Conservation (phyloP, 176 grass and related monocot genomes). For the Panicum miliaceum region DNA sequence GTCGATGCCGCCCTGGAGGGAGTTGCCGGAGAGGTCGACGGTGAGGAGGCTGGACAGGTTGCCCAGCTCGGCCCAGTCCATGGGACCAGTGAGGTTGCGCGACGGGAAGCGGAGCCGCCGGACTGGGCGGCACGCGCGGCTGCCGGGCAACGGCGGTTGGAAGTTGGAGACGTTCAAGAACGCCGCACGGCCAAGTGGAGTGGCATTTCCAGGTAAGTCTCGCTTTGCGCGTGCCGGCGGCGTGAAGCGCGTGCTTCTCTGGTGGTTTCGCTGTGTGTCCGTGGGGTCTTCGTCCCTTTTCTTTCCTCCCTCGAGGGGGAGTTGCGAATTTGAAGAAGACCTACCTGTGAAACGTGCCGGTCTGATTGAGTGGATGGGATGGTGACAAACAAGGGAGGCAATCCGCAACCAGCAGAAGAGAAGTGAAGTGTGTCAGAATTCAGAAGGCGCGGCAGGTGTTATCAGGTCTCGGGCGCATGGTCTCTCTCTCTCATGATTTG, state of each 20-base stretch:
- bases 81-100: slow-evolving; percentile 52
- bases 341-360: not conserved
- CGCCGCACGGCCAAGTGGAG: slow-evolving; percentile 32
- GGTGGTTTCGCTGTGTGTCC: not conserved
- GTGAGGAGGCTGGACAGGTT: slow-evolving; percentile 56
- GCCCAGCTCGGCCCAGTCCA: slow-evolving; percentile 54
- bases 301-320: not conserved
- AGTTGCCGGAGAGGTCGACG: slow-evolving; percentile 76
- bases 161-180: slow-evolving; percentile 63
- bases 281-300: not conserved
- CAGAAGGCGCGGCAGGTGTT: no score
- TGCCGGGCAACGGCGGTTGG: not conserved
- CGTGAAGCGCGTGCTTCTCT: slow-evolving; percentile 12
- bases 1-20: slow-evolving; percentile 53
- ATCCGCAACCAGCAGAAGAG: not conserved
- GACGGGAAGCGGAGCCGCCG: slow-evolving; percentile 46
- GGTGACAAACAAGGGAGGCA: not conserved
- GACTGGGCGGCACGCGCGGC: slow-evolving; percentile 27
- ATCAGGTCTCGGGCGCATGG: no score
- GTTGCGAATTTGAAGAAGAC: not conserved
- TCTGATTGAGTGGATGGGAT: not conserved
- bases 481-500: no score
- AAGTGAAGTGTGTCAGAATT: not conserved
- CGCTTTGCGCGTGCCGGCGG: not conserved
- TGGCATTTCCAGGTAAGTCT: not conserved